Base-by-base conservation (phyloP, 805 yeast species). In the Yamadazyma scolyti region DNA sequence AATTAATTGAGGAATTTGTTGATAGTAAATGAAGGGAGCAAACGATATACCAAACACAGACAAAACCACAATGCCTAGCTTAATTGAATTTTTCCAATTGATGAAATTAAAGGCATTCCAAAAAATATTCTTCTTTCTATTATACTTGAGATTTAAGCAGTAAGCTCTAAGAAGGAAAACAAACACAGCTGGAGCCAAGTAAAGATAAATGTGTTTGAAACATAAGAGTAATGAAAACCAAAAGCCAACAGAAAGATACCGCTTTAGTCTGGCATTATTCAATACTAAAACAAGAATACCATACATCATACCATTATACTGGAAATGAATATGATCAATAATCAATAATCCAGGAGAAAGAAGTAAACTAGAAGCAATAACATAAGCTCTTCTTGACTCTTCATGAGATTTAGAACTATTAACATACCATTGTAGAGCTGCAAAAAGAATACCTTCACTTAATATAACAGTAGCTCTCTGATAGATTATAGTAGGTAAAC, bases 311-410 rank as follows among this genome's bases (percentile, higher is more conserved):
- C 96, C 96, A 56, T 93, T 93, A 57, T 93, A 93, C 63, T 93
- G 98, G 68, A 93, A 93, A 55, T 93, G 98, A 20, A 93, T 85
- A 55, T 90, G 97, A 54, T 93, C 99, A 30, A 93, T 80, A 14
- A 93, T 77, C 40, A 93, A 62, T 44, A 94, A 66, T 0, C 96
- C 97, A 0, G 99, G 99, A 0, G 94, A 82, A 10, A 93, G 62
- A 4, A 79, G 84, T 16, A 93, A 70, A 19, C 96, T 81, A 11
- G 88, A 75, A 0, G 94, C 90, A 23, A 82, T 76, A 3, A 87
- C 90, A 57, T 77, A 81, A 16, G 82, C 71, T 27, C 79, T 58
- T 40, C 66, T 69, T 16, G 64, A 57, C 14, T 54, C 54, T n/a
- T 43, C 43, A 23, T 53, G 63, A 21, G 62, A 58, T 8, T 55